Base-by-base conservation (phyloP, 345 rosid genomes). In the Stellera chamaejasme region DNA sequence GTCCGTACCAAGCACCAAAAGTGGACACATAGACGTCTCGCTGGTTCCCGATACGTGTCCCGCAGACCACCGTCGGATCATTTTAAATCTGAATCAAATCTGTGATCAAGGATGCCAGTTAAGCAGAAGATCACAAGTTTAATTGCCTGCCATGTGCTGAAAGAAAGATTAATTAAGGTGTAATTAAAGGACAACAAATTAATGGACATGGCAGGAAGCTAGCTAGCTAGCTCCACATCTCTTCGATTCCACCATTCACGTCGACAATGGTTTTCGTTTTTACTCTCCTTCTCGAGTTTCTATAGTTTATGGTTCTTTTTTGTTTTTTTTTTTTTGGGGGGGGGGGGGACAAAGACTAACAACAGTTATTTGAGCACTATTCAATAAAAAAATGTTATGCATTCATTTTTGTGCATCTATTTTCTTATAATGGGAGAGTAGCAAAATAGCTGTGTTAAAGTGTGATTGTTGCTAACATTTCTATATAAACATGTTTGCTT, bases 131-230 rank as follows among this genome's bases (percentile, higher is more conserved):
- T 66, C 56, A 64, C 60, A 62, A 67, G 48, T 61, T 46, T 61
- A 3, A 53, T 66, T 72, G 77, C 67, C 13, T 50, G 54, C 52
- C 84, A 80, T 80, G 86, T 82, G 93, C 82, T 50, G 68, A 71
- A 77, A 74, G 83, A 62, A 55, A 51, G 45, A 50, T 58, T 54
- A 51, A 50, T 58, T 44, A n/a, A 59, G 19, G 13, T 6, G 32
- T 13, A 52, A 32, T 48, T 48, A 19, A 19, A 19, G 0, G 23
- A 19, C 23, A 19, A 19, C 23, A 19, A 19, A 19, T 19, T 19
- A 19, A 19, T 19, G 23, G 23, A 19, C 23, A 19, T 19, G 23
- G 23, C 23, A 19, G 23, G 23, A 19, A 19, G 23, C n/a, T n/a
- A n/a, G n/a, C n/a, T n/a, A n/a, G n/a, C n/a, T n/a, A n/a, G n/a